A percentile compares a stretch with the other conserved stretches of the same genome.
Conservation (phyloP, 306 rosid genomes). For the Inga oerstediana region DNA sequence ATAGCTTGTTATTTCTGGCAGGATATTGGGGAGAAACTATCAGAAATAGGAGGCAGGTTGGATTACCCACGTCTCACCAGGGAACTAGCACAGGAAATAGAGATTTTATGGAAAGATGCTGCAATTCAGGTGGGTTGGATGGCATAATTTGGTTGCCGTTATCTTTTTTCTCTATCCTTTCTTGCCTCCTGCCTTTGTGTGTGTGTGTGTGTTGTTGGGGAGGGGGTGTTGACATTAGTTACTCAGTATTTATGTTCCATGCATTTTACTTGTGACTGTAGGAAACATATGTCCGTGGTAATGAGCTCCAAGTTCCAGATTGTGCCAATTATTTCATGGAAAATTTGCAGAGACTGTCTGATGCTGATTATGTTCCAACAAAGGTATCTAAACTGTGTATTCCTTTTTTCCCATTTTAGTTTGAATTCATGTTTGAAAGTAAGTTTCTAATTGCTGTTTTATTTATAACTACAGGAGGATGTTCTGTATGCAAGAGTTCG, state of each 20-base stretch:
- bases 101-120: slow-evolving; percentile 81
- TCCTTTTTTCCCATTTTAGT: background rate
- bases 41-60: slow-evolving; percentile 80
- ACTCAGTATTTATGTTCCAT: slow-evolving; percentile 14
- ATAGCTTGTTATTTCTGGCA: slow-evolving; percentile 37
- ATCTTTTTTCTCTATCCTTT: slow-evolving; percentile 15
- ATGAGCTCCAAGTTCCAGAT: slow-evolving; percentile 96
- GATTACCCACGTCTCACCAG: slow-evolving; percentile 81
- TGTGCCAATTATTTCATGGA: slow-evolving; percentile 94
- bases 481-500: slow-evolving; percentile 96
- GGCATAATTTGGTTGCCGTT: slow-evolving; percentile 27
- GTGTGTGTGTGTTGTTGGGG: no score
- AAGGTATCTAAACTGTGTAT: slow-evolving; percentile 56
- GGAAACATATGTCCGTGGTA: slow-evolving; percentile 94
- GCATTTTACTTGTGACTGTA: slow-evolving; percentile 40
- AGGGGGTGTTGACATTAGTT: background rate
- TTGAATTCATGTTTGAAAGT: slow-evolving; percentile 3
- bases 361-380: slow-evolving; percentile 81
- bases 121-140: slow-evolving; percentile 81
- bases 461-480: slow-evolving; percentile 74
- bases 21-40: slow-evolving; percentile 86
- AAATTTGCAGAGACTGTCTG: slow-evolving; percentile 82
- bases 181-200: background rate
- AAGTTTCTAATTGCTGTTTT: slow-evolving; percentile 3
- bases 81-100: slow-evolving; percentile 86